These are phyloP conservation scores for Rhodomyrtus tomentosa DNA, from an alignment of 345 rosid genomes.

Conservation along the genomic window DNA sequence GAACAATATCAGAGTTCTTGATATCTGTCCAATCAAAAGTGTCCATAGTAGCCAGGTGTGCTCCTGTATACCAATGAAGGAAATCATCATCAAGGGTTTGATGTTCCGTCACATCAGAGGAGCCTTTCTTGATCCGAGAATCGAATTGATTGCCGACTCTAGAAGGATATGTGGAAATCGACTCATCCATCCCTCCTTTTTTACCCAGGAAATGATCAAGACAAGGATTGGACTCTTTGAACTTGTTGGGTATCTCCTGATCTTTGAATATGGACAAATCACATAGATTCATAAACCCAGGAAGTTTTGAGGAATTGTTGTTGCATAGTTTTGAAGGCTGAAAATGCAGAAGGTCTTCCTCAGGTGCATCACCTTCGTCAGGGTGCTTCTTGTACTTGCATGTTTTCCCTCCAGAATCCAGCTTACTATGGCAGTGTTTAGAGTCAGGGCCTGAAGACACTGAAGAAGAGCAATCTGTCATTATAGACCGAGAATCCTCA, in stretches of 20 bases:
- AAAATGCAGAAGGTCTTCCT: constrained; percentile 30
- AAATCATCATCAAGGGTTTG: constrained; percentile 15
- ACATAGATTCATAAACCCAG: constrained; percentile 15
- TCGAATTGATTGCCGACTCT: constrained; percentile 3
- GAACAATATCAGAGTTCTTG: constrained; percentile 16
- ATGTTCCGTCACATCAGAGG: constrained; percentile 8
- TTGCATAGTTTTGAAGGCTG: constrained; percentile 20
- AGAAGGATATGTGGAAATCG: constrained; percentile 11
- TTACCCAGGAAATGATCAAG: constrained; percentile 12
- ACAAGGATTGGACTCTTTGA: neutral
- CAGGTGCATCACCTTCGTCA: constrained; percentile 13
- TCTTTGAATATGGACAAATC: constrained; percentile 20
- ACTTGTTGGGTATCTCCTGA: constrained; percentile 15
- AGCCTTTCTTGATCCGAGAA: constrained; percentile 8
- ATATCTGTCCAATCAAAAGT: constrained; percentile 14
- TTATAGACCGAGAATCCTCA: constrained; percentile 82
- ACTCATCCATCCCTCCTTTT: constrained; percentile 19
- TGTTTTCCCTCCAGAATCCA: constrained; percentile 31
- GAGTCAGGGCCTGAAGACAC: constrained; percentile 72
- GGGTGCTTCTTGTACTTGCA: constrained; percentile 12
- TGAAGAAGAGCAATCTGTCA: constrained; percentile 90
- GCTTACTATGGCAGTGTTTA: constrained; percentile 26
- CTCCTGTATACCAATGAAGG: constrained; percentile 18
- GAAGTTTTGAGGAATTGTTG: constrained; percentile 20
- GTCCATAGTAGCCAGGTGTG: constrained; percentile 9